Evolutionary conservation across 805 yeast species (phyloP).

Genomic region (Candida lessepsii): DNA sequence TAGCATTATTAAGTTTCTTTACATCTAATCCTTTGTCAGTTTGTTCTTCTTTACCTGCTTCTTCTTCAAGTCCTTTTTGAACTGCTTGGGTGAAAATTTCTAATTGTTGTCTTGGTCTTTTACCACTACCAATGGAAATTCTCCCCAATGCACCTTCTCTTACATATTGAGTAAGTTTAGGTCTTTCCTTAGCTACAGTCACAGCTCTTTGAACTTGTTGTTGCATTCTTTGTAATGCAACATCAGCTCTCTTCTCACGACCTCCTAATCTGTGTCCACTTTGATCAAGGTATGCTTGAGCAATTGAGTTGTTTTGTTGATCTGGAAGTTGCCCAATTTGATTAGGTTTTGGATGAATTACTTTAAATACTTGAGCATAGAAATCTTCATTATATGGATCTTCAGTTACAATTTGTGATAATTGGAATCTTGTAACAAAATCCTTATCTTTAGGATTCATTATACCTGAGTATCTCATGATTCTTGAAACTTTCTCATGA

Average conservation of each 20-base stretch:
- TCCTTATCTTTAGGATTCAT: constrained; percentile 98
- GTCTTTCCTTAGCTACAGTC: constrained; percentile 87
- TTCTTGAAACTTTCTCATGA: constrained; percentile 72
- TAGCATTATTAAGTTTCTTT: constrained; percentile 18
- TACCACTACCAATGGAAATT: constrained; percentile 73
- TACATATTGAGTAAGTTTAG: constrained; percentile 60
- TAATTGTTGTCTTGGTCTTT: constrained; percentile 84
- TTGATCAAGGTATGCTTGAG: constrained; percentile 86
- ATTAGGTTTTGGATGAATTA: constrained; percentile 53
- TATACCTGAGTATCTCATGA: constrained; percentile 81
- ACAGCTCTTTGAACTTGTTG: constrained; percentile 97
- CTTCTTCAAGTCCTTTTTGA: constrained; percentile 43
- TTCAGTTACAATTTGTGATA: constrained; percentile 93
- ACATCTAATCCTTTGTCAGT: constrained; percentile 18
- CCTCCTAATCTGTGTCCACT: constrained; percentile 91
- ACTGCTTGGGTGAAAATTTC: constrained; percentile 57
- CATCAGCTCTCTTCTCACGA: constrained; percentile 77
- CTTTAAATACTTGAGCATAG: constrained; percentile 87
- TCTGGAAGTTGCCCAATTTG: constrained; percentile 44
- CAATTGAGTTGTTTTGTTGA: constrained; percentile 74
- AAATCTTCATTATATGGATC: constrained; percentile 98
- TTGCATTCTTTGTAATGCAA: constrained; percentile 95
- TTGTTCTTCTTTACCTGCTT: constrained; percentile 25
- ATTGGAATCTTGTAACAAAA: constrained; percentile 88
- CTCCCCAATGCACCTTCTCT: constrained; percentile 90